Conservation (phyloP, 441 rosid genomes). For the Flueggea neowawraea region DNA sequence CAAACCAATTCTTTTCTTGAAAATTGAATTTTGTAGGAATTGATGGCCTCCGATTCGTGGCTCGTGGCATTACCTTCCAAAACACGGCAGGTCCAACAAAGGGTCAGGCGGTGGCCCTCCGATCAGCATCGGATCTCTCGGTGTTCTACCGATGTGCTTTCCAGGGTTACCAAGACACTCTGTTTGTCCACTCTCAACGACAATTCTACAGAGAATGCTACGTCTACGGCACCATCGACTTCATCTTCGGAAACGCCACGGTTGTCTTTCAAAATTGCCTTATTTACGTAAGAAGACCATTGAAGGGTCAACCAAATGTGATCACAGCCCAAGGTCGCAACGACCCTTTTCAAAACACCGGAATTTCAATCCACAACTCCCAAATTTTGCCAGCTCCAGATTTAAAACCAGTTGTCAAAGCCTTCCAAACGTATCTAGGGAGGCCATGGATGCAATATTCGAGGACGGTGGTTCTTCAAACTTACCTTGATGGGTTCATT, state of each 20-base stretch:
- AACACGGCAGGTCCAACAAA: constrained; percentile 76
- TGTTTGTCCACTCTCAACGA: constrained; percentile 69
- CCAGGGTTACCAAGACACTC: constrained; percentile 87
- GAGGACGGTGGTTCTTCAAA: constrained; percentile 44
- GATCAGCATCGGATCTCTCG: constrained; percentile 85
- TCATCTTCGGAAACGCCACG: constrained; percentile 81
- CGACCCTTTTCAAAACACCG: constrained; percentile 62
- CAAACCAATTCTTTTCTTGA: too few species aligned
- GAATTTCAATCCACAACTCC: constrained; percentile 68
- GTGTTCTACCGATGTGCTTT: constrained; percentile 80
- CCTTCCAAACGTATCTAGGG: constrained; percentile 53
- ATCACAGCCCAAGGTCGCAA: constrained; percentile 68
- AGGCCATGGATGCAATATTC: constrained; percentile 78
- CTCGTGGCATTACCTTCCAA: constrained; percentile 69
- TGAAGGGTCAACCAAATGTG: constrained; percentile 43
- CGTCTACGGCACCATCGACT: constrained; percentile 80
- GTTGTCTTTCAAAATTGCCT: constrained; percentile 65
- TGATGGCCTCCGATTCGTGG: constrained; percentile 60
- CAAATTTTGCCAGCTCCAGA: constrained; percentile 46
- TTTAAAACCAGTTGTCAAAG: constrained; percentile 31
- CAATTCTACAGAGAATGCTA: constrained; percentile 79
- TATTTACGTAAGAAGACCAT: constrained; percentile 47
- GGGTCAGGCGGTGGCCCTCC: constrained; percentile 88
- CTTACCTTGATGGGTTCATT: constrained; percentile 43
- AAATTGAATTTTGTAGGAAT: constrained; percentile 24